phyloP scores from a whole-genome alignment of 2,329 filamentous ascomycete genomes.

The Aureobasidium melanogenum region DNA sequence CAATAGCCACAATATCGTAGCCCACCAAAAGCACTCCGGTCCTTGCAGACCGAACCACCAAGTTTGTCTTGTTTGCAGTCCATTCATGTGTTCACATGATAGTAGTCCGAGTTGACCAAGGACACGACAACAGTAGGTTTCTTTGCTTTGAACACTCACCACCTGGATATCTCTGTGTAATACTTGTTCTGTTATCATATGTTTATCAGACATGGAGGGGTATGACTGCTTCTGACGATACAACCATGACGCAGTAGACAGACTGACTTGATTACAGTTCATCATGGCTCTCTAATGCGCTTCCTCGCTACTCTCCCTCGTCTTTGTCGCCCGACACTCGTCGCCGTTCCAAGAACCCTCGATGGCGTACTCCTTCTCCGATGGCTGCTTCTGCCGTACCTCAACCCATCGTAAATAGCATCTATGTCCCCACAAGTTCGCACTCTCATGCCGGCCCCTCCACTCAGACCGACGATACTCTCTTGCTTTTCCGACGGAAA shows the following conservation, averaged over 20 bases:
- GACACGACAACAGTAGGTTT: background rate
- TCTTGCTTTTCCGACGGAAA: slow-evolving; percentile 14
- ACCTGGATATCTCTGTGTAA: background rate
- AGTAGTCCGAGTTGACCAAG: background rate
- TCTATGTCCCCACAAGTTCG: slow-evolving; percentile 15
- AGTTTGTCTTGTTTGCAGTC: slow-evolving; percentile 8
- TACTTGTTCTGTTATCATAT: background rate
- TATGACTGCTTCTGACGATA: background rate
- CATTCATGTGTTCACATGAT: slow-evolving; percentile 10
- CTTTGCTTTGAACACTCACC: background rate
- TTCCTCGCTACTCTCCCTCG: slow-evolving; percentile 4
- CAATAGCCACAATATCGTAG: background rate
- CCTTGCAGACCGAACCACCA: background rate
- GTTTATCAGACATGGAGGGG: slow-evolving; percentile 1
- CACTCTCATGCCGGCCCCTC: background rate
- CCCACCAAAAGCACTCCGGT: background rate
- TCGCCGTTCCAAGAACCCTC: slow-evolving; percentile 17
- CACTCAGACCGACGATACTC: background rate
- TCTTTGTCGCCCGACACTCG: slow-evolving; percentile 7
- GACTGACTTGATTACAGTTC: slow-evolving; percentile 6
- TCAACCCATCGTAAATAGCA: slow-evolving; percentile 27
- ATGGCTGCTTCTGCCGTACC: slow-evolving; percentile 26
- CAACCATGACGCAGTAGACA: background rate
- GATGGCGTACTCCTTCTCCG: slow-evolving; percentile 26
- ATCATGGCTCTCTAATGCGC: slow-evolving; percentile 11